Base-by-base conservation (phyloP, 805 yeast species). In the Yarrowia sp. region DNA sequence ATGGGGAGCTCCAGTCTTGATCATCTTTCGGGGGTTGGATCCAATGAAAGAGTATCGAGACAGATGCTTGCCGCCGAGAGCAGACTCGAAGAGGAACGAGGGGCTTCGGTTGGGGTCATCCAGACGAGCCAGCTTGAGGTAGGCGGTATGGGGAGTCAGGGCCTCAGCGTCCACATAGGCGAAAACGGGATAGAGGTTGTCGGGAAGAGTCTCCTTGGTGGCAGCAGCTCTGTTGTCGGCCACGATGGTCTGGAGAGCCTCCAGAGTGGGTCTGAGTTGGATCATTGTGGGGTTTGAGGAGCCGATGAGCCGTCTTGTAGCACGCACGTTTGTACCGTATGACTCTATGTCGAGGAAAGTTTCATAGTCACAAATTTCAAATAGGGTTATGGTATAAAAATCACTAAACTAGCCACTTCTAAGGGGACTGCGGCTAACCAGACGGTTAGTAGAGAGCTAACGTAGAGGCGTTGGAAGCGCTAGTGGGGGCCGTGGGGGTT, bases 31-130 rank as follows among this genome's bases (percentile, higher is more conserved):
- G 15, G 99, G 99, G 35, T 86, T 85, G 56, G 88, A 82, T 3
- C 99, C 99, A 76, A 95, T 87, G 77, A 93, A 94, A 0, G 98
- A 91, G 79, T 89, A 95, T 72, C 99, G 83, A 71, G 91, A 97
- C 40, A 95, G 86, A 56, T 89, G 88, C 76, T 93, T 97, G 64
- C 97, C 97, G 70, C 91, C 91, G 70, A 85, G 85, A 1, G 98
- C 97, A 73, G 94, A 87, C 78, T 95, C 99, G 72, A 95, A 85
- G 66, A 95, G 80, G 74, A 94, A 93, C 3, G 97, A 89, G 52
- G 68, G 68, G 32, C 40, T 48, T 63, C 67, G 43, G 22, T 63
- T 49, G 46, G 89, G 89, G 41, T 83, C 78, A 42, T 84, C 84
- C 10, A 76, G 71, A 63, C 85, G 79, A 8, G 97, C 88, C 67